Conservation (phyloP, 2,329 filamentous ascomycete species). For the Cladosporium cucumerinum region DNA sequence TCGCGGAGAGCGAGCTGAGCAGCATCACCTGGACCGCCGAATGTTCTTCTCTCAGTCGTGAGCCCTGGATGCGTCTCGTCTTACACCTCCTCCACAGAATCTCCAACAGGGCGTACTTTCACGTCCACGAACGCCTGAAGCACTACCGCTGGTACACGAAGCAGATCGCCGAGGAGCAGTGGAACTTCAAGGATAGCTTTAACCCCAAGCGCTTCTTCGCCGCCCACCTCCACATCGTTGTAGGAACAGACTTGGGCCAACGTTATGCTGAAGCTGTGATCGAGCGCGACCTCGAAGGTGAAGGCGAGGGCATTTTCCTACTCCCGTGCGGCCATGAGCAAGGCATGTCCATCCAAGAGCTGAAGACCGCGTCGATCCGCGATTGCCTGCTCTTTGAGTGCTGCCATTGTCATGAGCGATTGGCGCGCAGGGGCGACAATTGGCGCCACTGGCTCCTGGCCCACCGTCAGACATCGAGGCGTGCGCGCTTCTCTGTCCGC, state of each 20-base stretch:
- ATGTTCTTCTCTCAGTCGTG: too few species aligned
- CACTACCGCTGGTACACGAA: neutral
- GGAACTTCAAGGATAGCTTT: neutral
- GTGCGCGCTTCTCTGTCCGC: neutral
- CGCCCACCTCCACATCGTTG: neutral
- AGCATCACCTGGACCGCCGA: neutral
- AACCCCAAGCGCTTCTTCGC: neutral
- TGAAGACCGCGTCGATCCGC: neutral
- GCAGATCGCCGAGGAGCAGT: neutral
- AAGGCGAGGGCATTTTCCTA: neutral
- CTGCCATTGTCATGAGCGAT: neutral
- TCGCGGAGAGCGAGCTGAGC: neutral
- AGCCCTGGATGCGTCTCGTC: neutral
- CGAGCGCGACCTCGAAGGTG: neutral
- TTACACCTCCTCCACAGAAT: neutral
- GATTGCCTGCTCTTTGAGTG: neutral
- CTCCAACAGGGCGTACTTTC: constrained; percentile 3
- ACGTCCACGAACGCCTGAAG: neutral
- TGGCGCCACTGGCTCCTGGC: neutral
- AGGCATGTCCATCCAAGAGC: neutral
- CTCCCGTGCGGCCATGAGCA: neutral
- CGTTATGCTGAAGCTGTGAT: neutral
- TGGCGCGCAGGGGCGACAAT: neutral
- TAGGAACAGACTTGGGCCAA: neutral
- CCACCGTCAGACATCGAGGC: neutral